Conservation (phyloP, 768 basidiomycete species). For the Punctularia strigosozonata region DNA sequence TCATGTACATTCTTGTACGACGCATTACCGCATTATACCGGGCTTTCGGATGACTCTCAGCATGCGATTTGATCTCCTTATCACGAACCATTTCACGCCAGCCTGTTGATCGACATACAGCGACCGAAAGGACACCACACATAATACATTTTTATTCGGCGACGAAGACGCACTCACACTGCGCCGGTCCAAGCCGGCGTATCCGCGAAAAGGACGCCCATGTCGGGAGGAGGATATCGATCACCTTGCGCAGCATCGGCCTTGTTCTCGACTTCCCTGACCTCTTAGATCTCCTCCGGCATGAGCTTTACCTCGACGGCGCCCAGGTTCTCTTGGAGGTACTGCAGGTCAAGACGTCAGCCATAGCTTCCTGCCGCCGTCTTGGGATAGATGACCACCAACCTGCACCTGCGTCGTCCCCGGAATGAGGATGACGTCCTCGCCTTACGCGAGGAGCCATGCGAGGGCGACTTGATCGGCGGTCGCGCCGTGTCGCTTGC, state of each 20-base stretch:
- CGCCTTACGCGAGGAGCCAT: conserved; percentile 16
- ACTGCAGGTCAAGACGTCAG: too few species aligned
- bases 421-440: conserved; percentile 17
- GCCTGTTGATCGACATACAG: too few species aligned
- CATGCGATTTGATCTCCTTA: too few species aligned
- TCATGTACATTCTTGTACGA: too few species aligned
- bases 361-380: background rate
- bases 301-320: conserved; percentile 10
- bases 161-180: too few species aligned
- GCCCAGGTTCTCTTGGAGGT: conserved; percentile 13
- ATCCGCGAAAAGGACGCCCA: conserved; percentile 10
- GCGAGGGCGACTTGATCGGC: conserved; percentile 22
- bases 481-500: conserved; percentile 12
- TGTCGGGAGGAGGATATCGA: conserved; percentile 9
- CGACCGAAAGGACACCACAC: too few species aligned
- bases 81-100: too few species aligned
- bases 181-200: too few species aligned
- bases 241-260: conserved; percentile 8
- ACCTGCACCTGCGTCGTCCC: conserved; percentile 13
- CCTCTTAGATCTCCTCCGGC: conserved; percentile 12
- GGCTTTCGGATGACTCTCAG: too few species aligned
- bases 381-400: background rate
- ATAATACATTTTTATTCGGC: too few species aligned
- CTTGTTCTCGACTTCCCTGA: conserved; percentile 10
- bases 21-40: too few species aligned